Evolutionary conservation across 169 alveolate genomes (phyloP).

Genomic region (Plasmodium yoelii): DNA sequence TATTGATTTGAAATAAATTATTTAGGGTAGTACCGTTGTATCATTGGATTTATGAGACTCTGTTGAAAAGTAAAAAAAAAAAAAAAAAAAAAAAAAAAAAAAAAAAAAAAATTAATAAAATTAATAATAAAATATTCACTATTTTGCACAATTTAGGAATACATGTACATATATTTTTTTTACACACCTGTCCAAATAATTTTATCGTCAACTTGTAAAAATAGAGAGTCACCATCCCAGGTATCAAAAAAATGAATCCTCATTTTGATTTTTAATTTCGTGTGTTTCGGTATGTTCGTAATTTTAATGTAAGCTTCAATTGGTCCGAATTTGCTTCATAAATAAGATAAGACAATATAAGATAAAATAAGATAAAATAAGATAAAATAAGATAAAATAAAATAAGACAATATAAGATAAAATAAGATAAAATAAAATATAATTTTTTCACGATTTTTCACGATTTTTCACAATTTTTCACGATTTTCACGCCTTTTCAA

Average conservation of each 20-base stretch:
- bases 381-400: too few species aligned
- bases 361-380: too few species aligned
- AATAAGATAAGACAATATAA: too few species aligned
- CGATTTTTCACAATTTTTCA: too few species aligned
- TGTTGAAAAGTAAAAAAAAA: not conserved
- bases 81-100: slow-evolving; percentile 1
- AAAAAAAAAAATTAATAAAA: not conserved
- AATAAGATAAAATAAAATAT: too few species aligned
- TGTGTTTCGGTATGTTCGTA: slow-evolving; percentile 77
- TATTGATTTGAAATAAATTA: too few species aligned
- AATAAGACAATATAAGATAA: too few species aligned
- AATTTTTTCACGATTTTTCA: too few species aligned
- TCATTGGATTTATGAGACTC: slow-evolving; percentile 13
- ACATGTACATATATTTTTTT: slow-evolving; percentile 8
- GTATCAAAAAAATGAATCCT: slow-evolving; percentile 87
- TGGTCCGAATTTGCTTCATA: slow-evolving; percentile 55
- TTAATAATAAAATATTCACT: not conserved
- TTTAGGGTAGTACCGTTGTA: not conserved
- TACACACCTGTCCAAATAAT: slow-evolving; percentile 82
- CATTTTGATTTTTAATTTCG: slow-evolving; percentile 78
- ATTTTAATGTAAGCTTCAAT: slow-evolving; percentile 41
- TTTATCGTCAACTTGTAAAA: slow-evolving; percentile 80
- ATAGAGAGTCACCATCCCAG: slow-evolving; percentile 87
- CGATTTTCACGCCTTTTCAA: too few species aligned
- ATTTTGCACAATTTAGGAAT: not conserved